Evolutionary conservation across 139 green algal genomes (phyloP), one percentile per base, ranked within the genome.

Genomic region (Pseudopediastrum boryanum): DNA sequence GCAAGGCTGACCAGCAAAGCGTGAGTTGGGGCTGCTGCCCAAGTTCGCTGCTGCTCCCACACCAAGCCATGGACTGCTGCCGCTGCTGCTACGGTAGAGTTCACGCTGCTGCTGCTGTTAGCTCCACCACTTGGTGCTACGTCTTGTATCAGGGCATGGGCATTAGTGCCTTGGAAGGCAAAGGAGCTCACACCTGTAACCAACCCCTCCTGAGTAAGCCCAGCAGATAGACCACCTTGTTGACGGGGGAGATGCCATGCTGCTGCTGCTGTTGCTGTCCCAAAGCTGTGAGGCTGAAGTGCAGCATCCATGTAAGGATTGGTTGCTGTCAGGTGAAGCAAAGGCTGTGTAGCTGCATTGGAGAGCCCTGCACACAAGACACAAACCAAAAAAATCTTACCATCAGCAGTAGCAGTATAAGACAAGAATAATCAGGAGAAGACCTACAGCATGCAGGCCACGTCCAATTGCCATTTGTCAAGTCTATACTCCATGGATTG

Each of bases 81-180:
- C n/a, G n/a, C n/a, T n/a, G n/a, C n/a, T n/a, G n/a, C n/a, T n/a
- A n/a, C n/a, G n/a, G n/a, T n/a, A n/a, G n/a, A n/a, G n/a, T n/a
- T n/a, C n/a, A n/a, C n/a, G n/a, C n/a, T n/a, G n/a, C n/a, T 23
- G 74, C 74, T 23, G 61, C 44, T 9, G 74, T 81, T 9, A 63
- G 74, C 62, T 63, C 39, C 36, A 71, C 27, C n/a, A 41, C 43
- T 25, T 71, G 46, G 61, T 63, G 46, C 61, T 46, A 9, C 29
- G 73, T 39, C 35, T 25, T n/a, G 27, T 81, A 84, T 38, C 61
- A 84, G 36, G 21, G 75, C 8, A 56, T 71, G 44, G 7, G 58
- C 68, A 58, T 72, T 79, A 25, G 50, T 75, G 21, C 81, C 81
- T 50, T 94, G 90, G 82, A 95, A 95, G 1, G 91, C 91, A 76